Evolutionary conservation across 1,284 basidiomycete genomes (phyloP).

Genomic region (Boletus semigastroideus): DNA sequence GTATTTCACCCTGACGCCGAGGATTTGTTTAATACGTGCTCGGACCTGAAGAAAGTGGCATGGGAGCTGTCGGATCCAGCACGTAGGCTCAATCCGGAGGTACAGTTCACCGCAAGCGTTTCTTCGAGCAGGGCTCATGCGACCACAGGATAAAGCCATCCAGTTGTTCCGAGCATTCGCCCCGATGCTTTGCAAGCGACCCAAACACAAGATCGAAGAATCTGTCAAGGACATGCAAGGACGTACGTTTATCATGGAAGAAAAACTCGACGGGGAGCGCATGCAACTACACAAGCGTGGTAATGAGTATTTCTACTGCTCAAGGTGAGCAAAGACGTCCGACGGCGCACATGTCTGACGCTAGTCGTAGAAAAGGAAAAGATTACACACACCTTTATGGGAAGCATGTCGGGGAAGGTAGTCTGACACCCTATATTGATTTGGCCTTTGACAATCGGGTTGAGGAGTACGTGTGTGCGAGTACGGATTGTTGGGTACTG

Average conservation of each 20-base stretch:
- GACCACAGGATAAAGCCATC: constrained; percentile 70
- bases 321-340: constrained; percentile 52
- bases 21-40: constrained; percentile 91
- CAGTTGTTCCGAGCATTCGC: constrained; percentile 83
- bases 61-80: constrained; percentile 75
- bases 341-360: constrained; percentile 1
- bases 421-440: constrained; percentile 83
- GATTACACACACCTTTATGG: constrained; percentile 94
- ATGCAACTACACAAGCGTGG: constrained; percentile 92
- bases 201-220: constrained; percentile 74
- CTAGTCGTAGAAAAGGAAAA: constrained; percentile 74
- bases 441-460: constrained; percentile 72
- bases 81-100: constrained; percentile 62
- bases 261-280: constrained; percentile 94
- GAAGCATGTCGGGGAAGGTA: constrained; percentile 74
- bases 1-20: constrained; percentile 91
- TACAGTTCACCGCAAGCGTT: constrained; percentile 23
- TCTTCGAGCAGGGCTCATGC: not conserved
- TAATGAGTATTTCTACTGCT: constrained; percentile 88
- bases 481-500: not conserved
- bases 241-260: constrained; percentile 81
- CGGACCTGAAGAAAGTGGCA: constrained; percentile 88
- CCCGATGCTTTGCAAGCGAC: constrained; percentile 91
- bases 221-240: constrained; percentile 82
- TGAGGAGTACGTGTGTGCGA: constrained; percentile 61